Conservation (phyloP, 2,329 filamentous ascomycete species). For the Cytospora paraplurivora region DNA sequence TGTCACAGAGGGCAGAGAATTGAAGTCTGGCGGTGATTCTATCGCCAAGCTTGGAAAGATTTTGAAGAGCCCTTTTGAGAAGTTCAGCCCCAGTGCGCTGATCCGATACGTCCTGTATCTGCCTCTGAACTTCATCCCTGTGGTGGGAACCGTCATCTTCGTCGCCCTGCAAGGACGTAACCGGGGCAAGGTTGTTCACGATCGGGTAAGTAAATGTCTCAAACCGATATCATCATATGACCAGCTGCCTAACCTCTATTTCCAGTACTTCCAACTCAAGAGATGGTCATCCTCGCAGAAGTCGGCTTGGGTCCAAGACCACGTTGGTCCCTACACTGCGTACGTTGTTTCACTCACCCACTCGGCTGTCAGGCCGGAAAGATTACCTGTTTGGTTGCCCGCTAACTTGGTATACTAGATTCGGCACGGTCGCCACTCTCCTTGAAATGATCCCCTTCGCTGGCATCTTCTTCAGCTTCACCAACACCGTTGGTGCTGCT, state of each 20-base stretch:
- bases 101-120: constrained; percentile 83
- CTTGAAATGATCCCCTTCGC: constrained; percentile 83
- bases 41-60: constrained; percentile 60
- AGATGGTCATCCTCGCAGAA: constrained; percentile 69
- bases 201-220: constrained; percentile 48
- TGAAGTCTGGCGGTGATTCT: constrained; percentile 63
- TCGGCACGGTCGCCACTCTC: constrained; percentile 72
- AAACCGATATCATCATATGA: constrained; percentile 22
- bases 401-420: constrained; percentile 51
- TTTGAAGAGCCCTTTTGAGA: constrained; percentile 58
- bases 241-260: constrained; percentile 56
- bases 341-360: constrained; percentile 48
- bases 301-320: constrained; percentile 68
- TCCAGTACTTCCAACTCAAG: constrained; percentile 89
- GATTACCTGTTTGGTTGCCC: neutral
- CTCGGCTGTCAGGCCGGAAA: neutral
- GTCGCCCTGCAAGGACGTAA: constrained; percentile 69
- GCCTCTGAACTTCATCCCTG: constrained; percentile 89
- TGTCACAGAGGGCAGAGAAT: constrained; percentile 72
- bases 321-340: constrained; percentile 79
- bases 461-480: constrained; percentile 85
- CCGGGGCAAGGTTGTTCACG: constrained; percentile 53
- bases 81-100: constrained; percentile 62
- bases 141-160: constrained; percentile 82
- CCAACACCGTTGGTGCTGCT: constrained; percentile 88